Base-by-base conservation (phyloP, 23 red algal species). In the Porphyridium purpureum region DNA sequence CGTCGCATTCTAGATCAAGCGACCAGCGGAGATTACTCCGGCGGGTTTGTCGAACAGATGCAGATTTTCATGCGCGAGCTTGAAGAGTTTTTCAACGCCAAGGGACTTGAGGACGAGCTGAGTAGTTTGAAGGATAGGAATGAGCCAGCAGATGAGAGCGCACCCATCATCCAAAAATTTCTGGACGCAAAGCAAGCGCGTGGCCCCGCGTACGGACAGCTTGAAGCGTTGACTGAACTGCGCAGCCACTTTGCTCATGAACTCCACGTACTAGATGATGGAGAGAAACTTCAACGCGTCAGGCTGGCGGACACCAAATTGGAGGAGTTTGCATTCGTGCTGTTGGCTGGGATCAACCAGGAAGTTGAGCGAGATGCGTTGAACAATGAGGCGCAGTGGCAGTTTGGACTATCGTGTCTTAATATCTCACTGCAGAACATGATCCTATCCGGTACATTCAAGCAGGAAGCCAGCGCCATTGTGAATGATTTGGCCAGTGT, bases 61-160 rank as follows among this genome's bases (percentile, higher is more conserved):
- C 24, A 24, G 22, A 74, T 66, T 14, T 84, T 84, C 49, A 53
- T 64, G 21, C 7, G 27, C 0, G 79, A 84, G 36, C 60, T 84
- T 0, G 50, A 50, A 20, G 68, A 64, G 50, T 84, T 84, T 55
- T 84, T 84, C 59, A 84, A 84, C 24, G 66, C 67, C 11, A 52
- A 66, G 2, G 70, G 60, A 2, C 58, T 73, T 5, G 79, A 84
- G 29, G 67, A 74, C 24, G 60, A 64, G 7, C 52, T 84, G 21
- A 25, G 15, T 17, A 56, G 55, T n/a, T 49, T 84, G 54, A 21
- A 29, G 27, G 38, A 28, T 7, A 40, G 35, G 23, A 48, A 48
- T 6, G 25, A 61, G 35, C 22, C 0, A 11, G 31, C 31, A 4
- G 29, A 29, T 8, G 11, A 54, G 27, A 34, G 63, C 23, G 5